Evolutionary conservation across 805 yeast species (phyloP).

Genomic region (Candida peoriensis): DNA sequence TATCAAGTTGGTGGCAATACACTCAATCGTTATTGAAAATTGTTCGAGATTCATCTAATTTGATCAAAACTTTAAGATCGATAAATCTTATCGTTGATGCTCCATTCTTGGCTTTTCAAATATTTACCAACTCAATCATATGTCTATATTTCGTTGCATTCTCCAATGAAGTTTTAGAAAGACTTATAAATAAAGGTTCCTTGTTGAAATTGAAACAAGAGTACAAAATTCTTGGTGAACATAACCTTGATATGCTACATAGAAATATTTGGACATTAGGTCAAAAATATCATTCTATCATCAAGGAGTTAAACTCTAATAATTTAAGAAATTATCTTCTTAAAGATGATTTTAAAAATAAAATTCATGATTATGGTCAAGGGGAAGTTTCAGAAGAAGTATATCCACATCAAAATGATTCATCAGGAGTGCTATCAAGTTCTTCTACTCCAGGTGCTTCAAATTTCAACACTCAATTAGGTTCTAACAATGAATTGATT

Average conservation of each 20-base stretch:
- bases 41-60: constrained; percentile 23
- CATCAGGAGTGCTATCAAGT: no score
- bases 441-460: no score
- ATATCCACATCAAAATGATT: constrained; percentile 1
- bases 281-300: constrained; percentile 7
- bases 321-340: constrained; percentile 8
- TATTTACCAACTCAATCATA: constrained; percentile 32
- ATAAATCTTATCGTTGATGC: constrained; percentile 31
- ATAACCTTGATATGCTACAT: constrained; percentile 5
- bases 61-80: constrained; percentile 23
- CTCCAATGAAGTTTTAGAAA: constrained; percentile 19
- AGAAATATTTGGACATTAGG: constrained; percentile 10
- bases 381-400: constrained; percentile 8
- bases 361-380: constrained; percentile 12
- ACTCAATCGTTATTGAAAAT: constrained; percentile 21
- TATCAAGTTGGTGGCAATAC: constrained; percentile 29
- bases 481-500: no score
- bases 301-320: constrained; percentile 5
- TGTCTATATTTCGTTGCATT: constrained; percentile 29
- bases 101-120: constrained; percentile 34
- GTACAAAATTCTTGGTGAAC: constrained; percentile 5
- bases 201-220: constrained; percentile 3
- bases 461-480: no score
- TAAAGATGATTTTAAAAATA: constrained; percentile 9
- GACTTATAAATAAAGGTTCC: constrained; percentile 2